Conservation (phyloP, 2,329 filamentous ascomycete species). For the Scedosporium minutisporum region DNA sequence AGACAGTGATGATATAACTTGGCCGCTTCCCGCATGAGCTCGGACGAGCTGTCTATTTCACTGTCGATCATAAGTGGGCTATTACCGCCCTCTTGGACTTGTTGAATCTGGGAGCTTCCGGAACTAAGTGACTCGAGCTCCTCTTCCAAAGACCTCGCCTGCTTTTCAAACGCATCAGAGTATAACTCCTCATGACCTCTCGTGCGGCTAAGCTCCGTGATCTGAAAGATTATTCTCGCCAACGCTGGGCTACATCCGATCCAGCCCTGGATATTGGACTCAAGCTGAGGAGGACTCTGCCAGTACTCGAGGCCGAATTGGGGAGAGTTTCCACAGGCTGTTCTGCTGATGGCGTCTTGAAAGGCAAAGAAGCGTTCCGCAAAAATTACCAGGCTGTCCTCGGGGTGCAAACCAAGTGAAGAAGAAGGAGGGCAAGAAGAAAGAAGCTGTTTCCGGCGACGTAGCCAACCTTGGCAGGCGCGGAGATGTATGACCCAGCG, state of each 20-base stretch:
- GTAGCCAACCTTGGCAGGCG: constrained; percentile 36
- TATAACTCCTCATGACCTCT: constrained; percentile 17
- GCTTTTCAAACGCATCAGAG: constrained; percentile 20
- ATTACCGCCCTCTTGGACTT: neutral
- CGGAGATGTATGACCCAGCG: constrained; percentile 37
- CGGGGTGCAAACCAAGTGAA: neutral
- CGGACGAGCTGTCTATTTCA: constrained; percentile 10
- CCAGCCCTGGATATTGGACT: constrained; percentile 27
- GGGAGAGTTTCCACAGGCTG: constrained; percentile 35
- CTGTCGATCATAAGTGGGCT: neutral
- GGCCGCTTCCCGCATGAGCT: constrained; percentile 32
- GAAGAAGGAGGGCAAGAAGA: neutral
- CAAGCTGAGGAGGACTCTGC: constrained; percentile 17
- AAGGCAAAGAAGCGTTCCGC: constrained; percentile 40
- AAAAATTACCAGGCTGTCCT: constrained; percentile 19
- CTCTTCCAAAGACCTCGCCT: constrained; percentile 14
- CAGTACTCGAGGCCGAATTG: constrained; percentile 38
- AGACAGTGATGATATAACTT: constrained; percentile 35
- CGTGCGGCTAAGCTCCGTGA: constrained; percentile 35
- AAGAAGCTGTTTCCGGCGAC: constrained; percentile 20
- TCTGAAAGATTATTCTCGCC: constrained; percentile 33
- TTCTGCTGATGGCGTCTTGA: constrained; percentile 40
- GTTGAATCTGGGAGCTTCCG: neutral
- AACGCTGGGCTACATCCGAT: constrained; percentile 38
- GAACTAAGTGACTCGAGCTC: neutral